Percentiles rank a stretch among this genome's conserved stretches.
Conservation (phyloP, 2,329 filamentous ascomycete genomes). For the Microcyclospora pomicola region DNA sequence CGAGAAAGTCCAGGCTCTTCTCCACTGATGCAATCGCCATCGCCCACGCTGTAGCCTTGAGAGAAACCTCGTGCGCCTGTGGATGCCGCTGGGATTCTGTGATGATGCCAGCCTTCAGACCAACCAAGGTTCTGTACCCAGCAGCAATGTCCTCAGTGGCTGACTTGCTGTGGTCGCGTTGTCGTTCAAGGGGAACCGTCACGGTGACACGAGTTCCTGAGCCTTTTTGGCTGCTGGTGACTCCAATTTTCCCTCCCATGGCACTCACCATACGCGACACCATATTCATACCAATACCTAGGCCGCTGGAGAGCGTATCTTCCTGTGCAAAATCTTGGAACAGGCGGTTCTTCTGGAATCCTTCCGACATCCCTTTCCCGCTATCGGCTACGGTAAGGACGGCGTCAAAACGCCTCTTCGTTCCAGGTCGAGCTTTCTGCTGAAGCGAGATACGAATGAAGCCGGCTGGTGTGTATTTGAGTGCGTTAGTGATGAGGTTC, state of each 20-base stretch:
- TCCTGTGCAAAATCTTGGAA: constrained; percentile 56
- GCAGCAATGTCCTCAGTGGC: too few species aligned
- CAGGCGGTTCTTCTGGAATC: constrained; percentile 47
- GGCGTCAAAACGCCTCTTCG: constrained; percentile 12
- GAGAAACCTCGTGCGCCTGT: too few species aligned
- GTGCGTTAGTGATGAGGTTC: constrained; percentile 3
- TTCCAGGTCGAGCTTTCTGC: constrained; percentile 8
- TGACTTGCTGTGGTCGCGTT: background rate
- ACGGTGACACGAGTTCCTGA: constrained; percentile 11
- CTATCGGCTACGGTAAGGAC: constrained; percentile 42
- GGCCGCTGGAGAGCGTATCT: constrained; percentile 45
- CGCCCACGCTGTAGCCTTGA: too few species aligned
- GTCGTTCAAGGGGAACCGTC: constrained; percentile 4
- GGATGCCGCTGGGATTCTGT: too few species aligned
- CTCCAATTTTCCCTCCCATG: constrained; percentile 42
- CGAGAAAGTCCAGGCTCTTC: too few species aligned
- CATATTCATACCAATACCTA: constrained; percentile 52
- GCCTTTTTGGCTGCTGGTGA: constrained; percentile 14
- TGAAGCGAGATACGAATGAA: constrained; percentile 25
- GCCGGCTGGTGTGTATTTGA: constrained; percentile 15
- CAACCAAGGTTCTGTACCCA: too few species aligned
- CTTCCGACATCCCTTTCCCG: constrained; percentile 50
- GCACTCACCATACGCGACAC: constrained; percentile 46
- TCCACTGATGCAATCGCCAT: too few species aligned
- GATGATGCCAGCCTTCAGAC: too few species aligned